Conservation (phyloP, 139 green algal species). For the Haematococcus lacustris region DNA sequence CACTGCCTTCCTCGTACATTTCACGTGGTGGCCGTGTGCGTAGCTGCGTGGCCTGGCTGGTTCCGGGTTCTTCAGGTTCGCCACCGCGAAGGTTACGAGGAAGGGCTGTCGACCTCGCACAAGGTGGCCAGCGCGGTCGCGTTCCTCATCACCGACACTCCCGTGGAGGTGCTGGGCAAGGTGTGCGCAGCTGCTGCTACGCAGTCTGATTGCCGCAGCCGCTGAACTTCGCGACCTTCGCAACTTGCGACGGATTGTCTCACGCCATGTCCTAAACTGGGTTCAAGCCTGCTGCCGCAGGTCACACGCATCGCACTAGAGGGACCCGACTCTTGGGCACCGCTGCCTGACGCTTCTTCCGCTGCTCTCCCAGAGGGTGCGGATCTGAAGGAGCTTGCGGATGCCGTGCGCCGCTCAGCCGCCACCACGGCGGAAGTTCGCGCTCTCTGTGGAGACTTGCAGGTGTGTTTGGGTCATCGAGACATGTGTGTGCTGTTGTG, state of each 20-base stretch:
- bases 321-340: constrained; percentile 20
- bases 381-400: constrained; percentile 32
- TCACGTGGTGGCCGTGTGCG: no score
- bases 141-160: constrained; percentile 73
- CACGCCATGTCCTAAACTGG: no score
- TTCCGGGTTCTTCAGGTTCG: no score
- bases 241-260: no score
- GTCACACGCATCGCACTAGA: constrained; percentile 29
- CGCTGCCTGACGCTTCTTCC: constrained; percentile 12
- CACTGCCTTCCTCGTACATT: no score
- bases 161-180: constrained; percentile 70
- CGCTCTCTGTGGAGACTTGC: constrained; percentile 81
- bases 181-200: no score
- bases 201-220: no score
- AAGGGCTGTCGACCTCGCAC: constrained; percentile 70
- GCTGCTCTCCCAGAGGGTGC: constrained; percentile 17
- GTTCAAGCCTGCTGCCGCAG: not conserved
- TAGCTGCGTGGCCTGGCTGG: no score
- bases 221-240: no score
- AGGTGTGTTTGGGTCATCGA: no score
- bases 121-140: constrained; percentile 38
- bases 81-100: constrained; percentile 88
- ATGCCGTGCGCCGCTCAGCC: constrained; percentile 11
- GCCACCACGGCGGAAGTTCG: constrained; percentile 76
- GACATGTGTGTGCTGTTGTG: no score